Evolutionary conservation across 805 yeast genomes (phyloP), one percentile per base, ranked within the genome.

Genomic region (Metschnikowia shivogae): DNA sequence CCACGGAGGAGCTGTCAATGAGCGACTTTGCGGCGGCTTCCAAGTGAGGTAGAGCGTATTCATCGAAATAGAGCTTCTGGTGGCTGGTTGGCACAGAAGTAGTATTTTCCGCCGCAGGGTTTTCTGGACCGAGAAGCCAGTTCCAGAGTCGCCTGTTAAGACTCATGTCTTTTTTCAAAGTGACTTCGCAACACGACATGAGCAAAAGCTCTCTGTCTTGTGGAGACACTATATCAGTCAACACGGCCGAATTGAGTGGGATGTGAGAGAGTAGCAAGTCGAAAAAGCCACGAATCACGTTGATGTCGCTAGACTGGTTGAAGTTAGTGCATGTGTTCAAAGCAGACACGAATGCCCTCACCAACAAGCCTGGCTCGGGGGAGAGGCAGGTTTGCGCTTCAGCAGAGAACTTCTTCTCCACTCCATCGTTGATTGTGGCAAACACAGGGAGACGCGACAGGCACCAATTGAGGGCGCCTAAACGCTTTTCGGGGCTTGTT

Each of bases 121-220:
- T 20, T 13, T 82, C 89, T 1, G 96, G 93, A 0, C 98, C 97
- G 26, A 92, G 64, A 6, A 93, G 67, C 95, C 97, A 93, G 47
- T 77, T 82, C 97, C 98, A 90, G 17, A 93, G 72, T 56, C 99
- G 76, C 63, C 99, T 76, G 62, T 93, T 93, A 47, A 93, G 73
- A 7, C 97, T 89, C 97, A 93, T 89, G 63, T 93, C 99, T 54
- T 82, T 83, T 36, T 84, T 80, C 36, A 89, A 67, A 2, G 93
- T 84, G 0, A 90, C 81, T 9, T 73, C 64, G 22, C 89, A 76
- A 32, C 89, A 83, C 8, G 81, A 71, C 63, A 83, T 68, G 13
- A 89, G 61, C 32, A 89, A 64, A 27, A 76, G 55, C 48, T 78
- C 76, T 39, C 77, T 74, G 55, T 89, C 96, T 5, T 71, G 65